Percentiles rank a stretch among this genome's conserved stretches.
phyloP scores from a whole-genome alignment of 2,329 filamentous ascomycete genomes.

The Aspergillus pseudoglaucus region DNA sequence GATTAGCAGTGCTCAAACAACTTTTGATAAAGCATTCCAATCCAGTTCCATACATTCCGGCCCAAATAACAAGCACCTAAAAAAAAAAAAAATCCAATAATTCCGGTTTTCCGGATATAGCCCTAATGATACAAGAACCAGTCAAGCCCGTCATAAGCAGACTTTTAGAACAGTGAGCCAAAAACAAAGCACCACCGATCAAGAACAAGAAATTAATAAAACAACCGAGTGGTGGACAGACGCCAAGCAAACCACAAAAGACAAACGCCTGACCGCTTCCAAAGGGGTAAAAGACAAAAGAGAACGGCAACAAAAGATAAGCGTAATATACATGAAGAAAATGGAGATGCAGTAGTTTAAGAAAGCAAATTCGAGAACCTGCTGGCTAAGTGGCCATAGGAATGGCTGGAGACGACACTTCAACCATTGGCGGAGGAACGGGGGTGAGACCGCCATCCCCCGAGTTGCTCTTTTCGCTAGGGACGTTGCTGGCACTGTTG shows the following conservation, averaged over 20 bases:
- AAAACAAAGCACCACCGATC: no score
- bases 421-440: conserved; percentile 41
- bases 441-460: conserved; percentile 44
- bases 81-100: not conserved
- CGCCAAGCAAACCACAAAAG: conserved; percentile 3
- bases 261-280: conserved; percentile 1
- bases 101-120: no score
- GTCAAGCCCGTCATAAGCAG: no score
- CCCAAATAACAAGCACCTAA: no score
- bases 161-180: no score
- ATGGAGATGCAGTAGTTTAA: conserved; percentile 2
- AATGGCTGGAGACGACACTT: conserved; percentile 47
- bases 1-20: no score
- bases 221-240: not conserved
- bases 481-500: conserved; percentile 49
- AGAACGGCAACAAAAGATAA: conserved; percentile 1
- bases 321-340: conserved; percentile 22
- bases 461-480: conserved; percentile 56
- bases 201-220: no score
- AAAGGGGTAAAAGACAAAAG: conserved; percentile 5
- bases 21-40: no score
- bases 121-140: no score
- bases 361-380: not conserved
- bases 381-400: conserved; percentile 30
- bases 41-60: no score